Percentiles rank a stretch among this genome's conserved stretches.
These are phyloP conservation scores for Claviceps fusiformis DNA, from an alignment of 2,329 filamentous ascomycete genomes.

Conservation along the genomic window DNA sequence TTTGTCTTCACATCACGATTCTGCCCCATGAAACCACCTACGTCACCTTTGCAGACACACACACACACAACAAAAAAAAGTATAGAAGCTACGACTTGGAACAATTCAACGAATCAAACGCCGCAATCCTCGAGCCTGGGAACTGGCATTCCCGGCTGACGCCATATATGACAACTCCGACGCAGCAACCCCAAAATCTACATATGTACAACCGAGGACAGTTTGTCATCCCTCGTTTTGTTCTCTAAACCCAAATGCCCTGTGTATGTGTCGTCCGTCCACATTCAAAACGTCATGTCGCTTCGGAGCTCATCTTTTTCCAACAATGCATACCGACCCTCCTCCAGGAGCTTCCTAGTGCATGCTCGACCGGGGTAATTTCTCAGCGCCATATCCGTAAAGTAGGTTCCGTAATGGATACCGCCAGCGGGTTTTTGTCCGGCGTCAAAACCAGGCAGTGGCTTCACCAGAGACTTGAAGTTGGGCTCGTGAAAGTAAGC, in stretches of 20 bases:
- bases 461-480: slow-evolving; percentile 30
- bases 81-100: neutral
- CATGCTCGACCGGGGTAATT: slow-evolving; percentile 35
- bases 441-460: slow-evolving; percentile 24
- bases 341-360: slow-evolving; percentile 21
- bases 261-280: neutral
- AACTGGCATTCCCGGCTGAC: neutral
- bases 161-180: neutral
- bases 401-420: slow-evolving; percentile 37
- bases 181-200: neutral
- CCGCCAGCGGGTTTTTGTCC: slow-evolving; percentile 20
- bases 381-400: slow-evolving; percentile 36
- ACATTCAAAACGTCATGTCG: slow-evolving; percentile 5
- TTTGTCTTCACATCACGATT: neutral
- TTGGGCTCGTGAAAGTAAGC: slow-evolving; percentile 39
- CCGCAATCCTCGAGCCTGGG: neutral
- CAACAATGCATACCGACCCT: slow-evolving; percentile 15
- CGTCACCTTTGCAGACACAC: neutral
- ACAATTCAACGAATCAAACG: neutral
- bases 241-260: neutral
- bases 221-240: too few relatives aligned
- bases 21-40: neutral
- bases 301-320: slow-evolving; percentile 12
- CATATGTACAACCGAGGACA: too few relatives aligned
- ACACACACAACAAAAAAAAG: too few relatives aligned